phyloP scores from a whole-genome alignment of 768 basidiomycete species.

The Pleurotus djamor region DNA sequence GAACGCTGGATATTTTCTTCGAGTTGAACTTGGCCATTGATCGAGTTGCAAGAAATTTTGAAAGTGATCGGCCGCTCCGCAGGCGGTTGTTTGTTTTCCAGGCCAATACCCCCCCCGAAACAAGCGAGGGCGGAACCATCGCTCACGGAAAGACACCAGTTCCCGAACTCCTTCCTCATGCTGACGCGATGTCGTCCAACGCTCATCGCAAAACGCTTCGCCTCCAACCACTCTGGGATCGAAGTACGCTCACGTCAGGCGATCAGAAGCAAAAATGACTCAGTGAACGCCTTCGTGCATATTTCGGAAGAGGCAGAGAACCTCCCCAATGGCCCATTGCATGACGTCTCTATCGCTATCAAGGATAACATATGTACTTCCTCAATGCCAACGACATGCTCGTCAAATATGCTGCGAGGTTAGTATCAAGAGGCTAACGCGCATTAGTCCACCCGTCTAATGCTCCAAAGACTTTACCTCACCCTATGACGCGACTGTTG shows the following conservation, averaged over 20 bases:
- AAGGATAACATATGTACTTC: constrained; percentile 88
- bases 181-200: background rate
- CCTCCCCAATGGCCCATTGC: constrained; percentile 28
- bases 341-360: constrained; percentile 57
- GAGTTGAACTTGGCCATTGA: constrained; percentile 3
- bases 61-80: background rate
- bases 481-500: constrained; percentile 87
- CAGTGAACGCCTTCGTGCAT: constrained; percentile 57
- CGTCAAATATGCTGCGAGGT: constrained; percentile 75
- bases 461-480: constrained; percentile 59
- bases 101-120: background rate
- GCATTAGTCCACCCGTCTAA: background rate
- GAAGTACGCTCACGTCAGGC: constrained; percentile 18
- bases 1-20: background rate
- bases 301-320: constrained; percentile 48
- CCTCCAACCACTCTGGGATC: background rate
- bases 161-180: background rate
- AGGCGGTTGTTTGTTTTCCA: background rate
- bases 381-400: constrained; percentile 66
- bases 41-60: background rate
- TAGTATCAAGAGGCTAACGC: background rate
- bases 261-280: constrained; percentile 33
- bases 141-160: background rate
- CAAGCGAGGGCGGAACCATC: constrained; percentile 6
- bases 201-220: background rate